Base-by-base conservation (phyloP, 495 filamentous ascomycete species). In the Rusavskia elegans region DNA sequence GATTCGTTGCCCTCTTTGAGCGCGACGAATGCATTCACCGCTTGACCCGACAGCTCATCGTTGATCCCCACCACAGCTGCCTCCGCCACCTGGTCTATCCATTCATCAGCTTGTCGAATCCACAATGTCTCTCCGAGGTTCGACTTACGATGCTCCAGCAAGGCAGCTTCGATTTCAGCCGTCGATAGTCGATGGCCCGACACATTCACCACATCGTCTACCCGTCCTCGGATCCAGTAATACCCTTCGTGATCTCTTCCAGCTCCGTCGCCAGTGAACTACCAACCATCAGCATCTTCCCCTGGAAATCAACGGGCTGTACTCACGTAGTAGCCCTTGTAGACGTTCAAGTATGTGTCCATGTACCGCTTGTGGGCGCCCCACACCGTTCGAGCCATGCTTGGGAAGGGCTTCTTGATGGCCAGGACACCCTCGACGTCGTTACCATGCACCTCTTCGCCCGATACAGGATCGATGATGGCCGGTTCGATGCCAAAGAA, bases 401-500 rank as follows among this genome's bases (percentile, higher is more conserved):
- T 94, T 23, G 92, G 92, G 93, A 93, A 99, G 46, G 92, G 76
- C 70, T 96, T 85, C 80, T 96, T 97, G 76, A 99, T 90, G 45
- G 87, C 90, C 52, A 99, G 75, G 19, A 99, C 90, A 68, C 92
- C 92, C 70, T 99, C 92, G 49, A 99, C 92, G 63, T 97, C 89
- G 61, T 99, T 97, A 39, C 93, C 92, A 57, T 83, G 75, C 55
- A 97, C 83, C 68, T 99, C 92, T 61, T 90, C 84, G 49, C 89
- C 89, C 20, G 87, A 90, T 42, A 97, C 85, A 13, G 93, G 93
- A 64, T 99, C 92, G 65, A 99, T 89, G 63, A 99, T 97, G 48
- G 88, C 87, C 14, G 92, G 93, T 66, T 97, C 92, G 64, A 99
- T 90, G 59, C 93, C 92, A 64, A 99, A 99, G 83, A 99, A 97